Percentiles rank a stretch among this genome's conserved stretches.
phyloP scores from a whole-genome alignment of 768 basidiomycete species.

The Pisolithus albus region DNA sequence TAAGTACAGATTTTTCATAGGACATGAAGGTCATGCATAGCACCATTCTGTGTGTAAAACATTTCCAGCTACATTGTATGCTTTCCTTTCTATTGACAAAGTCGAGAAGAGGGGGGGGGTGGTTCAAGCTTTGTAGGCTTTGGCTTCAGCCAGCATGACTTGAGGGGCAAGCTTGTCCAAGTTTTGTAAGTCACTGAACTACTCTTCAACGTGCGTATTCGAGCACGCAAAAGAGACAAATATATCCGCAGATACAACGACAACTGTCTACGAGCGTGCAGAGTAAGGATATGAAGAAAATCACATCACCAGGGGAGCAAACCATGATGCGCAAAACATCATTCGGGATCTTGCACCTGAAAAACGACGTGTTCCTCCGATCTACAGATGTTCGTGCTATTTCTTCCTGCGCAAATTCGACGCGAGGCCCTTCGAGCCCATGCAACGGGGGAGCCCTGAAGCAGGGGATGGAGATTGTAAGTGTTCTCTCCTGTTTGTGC shows the following conservation, averaged over 20 bases:
- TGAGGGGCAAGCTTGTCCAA: too few species aligned
- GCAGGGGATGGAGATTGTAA: not conserved
- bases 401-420: not conserved
- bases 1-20: too few species aligned
- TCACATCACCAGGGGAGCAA: not conserved
- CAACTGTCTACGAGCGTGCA: not conserved
- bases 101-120: too few species aligned
- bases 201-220: not conserved
- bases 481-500: not conserved
- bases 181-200: not conserved
- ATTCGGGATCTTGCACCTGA: not conserved
- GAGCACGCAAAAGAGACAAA: not conserved
- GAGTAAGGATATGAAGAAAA: not conserved
- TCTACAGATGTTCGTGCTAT: not conserved
- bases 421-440: not conserved
- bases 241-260: not conserved
- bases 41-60: too few species aligned
- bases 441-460: not conserved
- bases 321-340: not conserved
- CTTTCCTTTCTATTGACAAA: too few species aligned
- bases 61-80: too few species aligned
- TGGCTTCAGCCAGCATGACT: too few species aligned
- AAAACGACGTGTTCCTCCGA: not conserved
- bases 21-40: too few species aligned
- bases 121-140: too few species aligned